A percentile compares a stretch with the other conserved stretches of the same genome.
Evolutionary conservation across 768 basidiomycete species (phyloP).

Genomic region (Mycena polygramma): DNA sequence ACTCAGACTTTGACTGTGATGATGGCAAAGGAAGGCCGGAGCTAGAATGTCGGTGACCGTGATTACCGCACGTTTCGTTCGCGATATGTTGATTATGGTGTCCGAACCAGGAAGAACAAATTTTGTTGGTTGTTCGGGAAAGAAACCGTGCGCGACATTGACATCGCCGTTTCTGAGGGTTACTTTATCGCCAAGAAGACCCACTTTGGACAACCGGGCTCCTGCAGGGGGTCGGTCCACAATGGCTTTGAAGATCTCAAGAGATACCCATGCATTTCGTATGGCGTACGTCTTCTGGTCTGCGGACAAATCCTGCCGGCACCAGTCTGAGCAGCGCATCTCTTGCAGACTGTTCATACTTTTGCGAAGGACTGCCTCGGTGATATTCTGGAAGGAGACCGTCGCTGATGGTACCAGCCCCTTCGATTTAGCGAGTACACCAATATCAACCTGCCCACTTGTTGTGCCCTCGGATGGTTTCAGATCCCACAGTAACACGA

Average conservation of each 20-base stretch:
- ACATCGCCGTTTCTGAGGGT: slow-evolving; percentile 7
- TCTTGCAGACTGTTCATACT: neutral
- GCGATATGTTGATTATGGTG: neutral
- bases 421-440: slow-evolving; percentile 6
- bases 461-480: neutral
- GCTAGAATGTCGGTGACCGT: neutral
- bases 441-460: slow-evolving; percentile 6
- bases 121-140: slow-evolving; percentile 1
- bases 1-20: neutral
- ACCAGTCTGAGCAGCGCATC: slow-evolving; percentile 4
- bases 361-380: slow-evolving; percentile 7
- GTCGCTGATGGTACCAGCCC: neutral
- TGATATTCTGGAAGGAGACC: neutral
- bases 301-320: neutral
- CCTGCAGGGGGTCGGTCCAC: slow-evolving; percentile 2
- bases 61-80: slow-evolving; percentile 4
- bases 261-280: slow-evolving; percentile 1
- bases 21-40: slow-evolving; percentile 6
- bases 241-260: slow-evolving; percentile 2
- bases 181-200: neutral
- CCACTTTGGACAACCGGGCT: neutral
- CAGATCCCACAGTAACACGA: slow-evolving; percentile 1
- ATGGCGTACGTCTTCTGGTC: slow-evolving; percentile 8
- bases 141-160: slow-evolving; percentile 4
- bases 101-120: neutral